Evolutionary conservation across 441 rosid species (phyloP).

Genomic region (Raphanus hybrid): DNA sequence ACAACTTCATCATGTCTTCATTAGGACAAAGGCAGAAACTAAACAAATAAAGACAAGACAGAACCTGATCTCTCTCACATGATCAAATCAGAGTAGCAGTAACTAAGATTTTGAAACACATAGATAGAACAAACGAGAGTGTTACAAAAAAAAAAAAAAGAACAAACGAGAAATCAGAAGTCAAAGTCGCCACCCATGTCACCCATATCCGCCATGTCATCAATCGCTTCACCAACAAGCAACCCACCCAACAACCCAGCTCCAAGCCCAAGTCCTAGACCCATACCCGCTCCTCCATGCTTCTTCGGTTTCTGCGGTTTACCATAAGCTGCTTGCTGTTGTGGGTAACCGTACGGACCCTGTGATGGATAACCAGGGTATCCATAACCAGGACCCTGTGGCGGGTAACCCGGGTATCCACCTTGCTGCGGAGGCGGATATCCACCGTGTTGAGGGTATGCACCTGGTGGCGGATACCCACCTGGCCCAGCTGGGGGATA

Average conservation of each 20-base stretch:
- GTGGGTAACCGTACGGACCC: constrained; percentile 48
- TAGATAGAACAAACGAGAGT: neutral
- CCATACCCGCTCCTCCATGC: constrained; percentile 45
- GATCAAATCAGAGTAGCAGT: neutral
- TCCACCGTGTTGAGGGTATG: constrained; percentile 33
- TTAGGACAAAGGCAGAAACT: constrained; percentile 6
- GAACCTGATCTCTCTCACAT: neutral
- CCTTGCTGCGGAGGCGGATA: constrained; percentile 33
- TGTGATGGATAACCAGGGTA: constrained; percentile 23
- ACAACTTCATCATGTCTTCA: neutral
- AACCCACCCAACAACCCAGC: constrained; percentile 71
- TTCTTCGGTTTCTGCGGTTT: constrained; percentile 61
- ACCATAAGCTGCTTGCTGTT: constrained; percentile 41
- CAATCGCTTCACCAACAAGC: constrained; percentile 62
- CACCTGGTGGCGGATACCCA: constrained; percentile 33
- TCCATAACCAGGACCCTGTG: constrained; percentile 8
- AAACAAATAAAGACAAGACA: constrained; percentile 9
- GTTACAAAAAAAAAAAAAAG: too few relatives aligned
- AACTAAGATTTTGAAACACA: neutral
- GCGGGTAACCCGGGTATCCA: constrained; percentile 42
- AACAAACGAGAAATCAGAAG: constrained; percentile 20
- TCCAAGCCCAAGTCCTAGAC: constrained; percentile 57
- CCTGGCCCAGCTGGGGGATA: constrained; percentile 33
- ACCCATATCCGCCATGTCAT: constrained; percentile 47
- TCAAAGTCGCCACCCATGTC: constrained; percentile 48